Evolutionary conservation across 192 early-diverging fungal genomes (phyloP), one percentile per base, ranked within the genome.

Genomic region (Glomus cerebriforme): DNA sequence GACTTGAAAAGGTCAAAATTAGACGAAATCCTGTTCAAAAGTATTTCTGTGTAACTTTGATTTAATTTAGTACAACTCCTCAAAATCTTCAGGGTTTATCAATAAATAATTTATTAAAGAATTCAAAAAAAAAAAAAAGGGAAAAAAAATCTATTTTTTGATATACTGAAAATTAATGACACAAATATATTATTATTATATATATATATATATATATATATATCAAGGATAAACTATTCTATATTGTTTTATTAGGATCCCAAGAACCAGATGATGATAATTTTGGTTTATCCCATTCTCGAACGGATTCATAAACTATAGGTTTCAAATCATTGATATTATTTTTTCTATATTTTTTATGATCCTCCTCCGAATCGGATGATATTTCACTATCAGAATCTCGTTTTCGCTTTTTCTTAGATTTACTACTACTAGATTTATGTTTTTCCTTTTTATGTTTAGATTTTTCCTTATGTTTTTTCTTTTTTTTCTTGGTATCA

Each of bases 401-500:
- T 37, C 54, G 49, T 26, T n/a, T 66, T 4, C 59, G 65, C 3
- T 70, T 71, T 17, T 59, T 60, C 32, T 43, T 59, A 3, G 35
- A 58, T 15, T 80, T 67, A 15, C 45, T 47, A 37, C n/a, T n/a
- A n/a, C n/a, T n/a, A n/a, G 31, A 37, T 66, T 74, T 73, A 27
- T 74, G 39, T 17, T 43, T 26, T 45, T 81, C 15, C 67, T 69
- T 45, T 39, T 63, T 66, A 8, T 37, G 24, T 15, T 49, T 35
- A 37, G 17, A 24, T 74, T 78, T 54, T 6, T 49, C 29, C 34
- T 37, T 54, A 29, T 73, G 73, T 29, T 31, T 67, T 59, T 69
- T 80, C 76, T 22, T 74, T 32, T 27, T 71, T 63, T 32, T 77
- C 70, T 26, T 81, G n/a, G 31, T 81, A 64, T 71, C 62, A 22